Evolutionary conservation across 495 filamentous ascomycete genomes (phyloP), one percentile per base, ranked within the genome.

Genomic region (Lepidopterella palustris): DNA sequence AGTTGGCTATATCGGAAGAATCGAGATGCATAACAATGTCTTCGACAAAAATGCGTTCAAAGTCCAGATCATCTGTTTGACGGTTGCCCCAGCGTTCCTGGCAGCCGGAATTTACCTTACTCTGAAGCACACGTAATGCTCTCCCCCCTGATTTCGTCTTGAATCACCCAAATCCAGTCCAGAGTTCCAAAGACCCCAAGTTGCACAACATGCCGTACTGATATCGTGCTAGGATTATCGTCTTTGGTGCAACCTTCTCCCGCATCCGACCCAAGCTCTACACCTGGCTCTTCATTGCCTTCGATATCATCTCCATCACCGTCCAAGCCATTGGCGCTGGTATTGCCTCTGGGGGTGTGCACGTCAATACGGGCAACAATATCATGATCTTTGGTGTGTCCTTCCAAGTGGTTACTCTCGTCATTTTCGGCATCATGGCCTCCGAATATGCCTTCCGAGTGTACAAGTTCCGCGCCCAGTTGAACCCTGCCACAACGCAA

Each of bases 301-400:
- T 82, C 61, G 86, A 88, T 71, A 70, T 86, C 11, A 78, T 81
- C 20, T 86, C 83, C 53, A 73, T 89, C 20, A 51, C 82, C 20
- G 68, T 87, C 27, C 86, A 89, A 69, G 84, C 80, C 45, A 78
- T 82, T 10, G 85, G 85, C 49, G 85, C 84, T 55, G 80, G 77
- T 26, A 76, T 87, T 50, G 84, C 84, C 5, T 80, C 80, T 3
- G 68, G 70, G n/a, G 73, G 70, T 13, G 62, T 73, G 50, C 58
- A 68, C 20, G 67, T 74, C 20, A 56, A 70, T 27, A 61, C 63
- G 27, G 83, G 83, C 18, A 84, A 88, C 70, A 68, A 86, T 63
- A 80, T 85, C 55, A 88, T 87, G 66, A 84, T 90, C 50, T 79
- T 84, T 9, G 86, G 87, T 67, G 86, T 90, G 60, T 76, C 80